A percentile compares a stretch with the other conserved stretches of the same genome.
phyloP scores from a whole-genome alignment of 73 alveolate genomes.

The Paramecium sexaurelia region DNA sequence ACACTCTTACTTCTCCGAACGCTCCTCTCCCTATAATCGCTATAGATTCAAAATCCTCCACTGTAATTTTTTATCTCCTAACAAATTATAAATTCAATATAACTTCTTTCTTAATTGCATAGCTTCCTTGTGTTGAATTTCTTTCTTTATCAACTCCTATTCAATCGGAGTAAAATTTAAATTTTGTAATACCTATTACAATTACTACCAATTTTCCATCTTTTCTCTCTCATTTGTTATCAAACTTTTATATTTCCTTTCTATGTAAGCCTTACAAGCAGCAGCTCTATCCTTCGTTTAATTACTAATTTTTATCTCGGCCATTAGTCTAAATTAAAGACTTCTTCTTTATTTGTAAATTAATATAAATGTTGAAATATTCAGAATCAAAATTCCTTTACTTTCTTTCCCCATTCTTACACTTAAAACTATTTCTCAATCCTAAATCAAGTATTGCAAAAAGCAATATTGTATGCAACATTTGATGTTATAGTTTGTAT shows the following conservation, averaged over 20 bases:
- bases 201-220: constrained; percentile 67
- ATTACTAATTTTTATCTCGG: constrained; percentile 20
- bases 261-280: constrained; percentile 65
- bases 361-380: not conserved
- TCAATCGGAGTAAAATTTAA: constrained; percentile 68
- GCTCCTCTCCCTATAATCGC: constrained; percentile 83
- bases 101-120: constrained; percentile 71
- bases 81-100: not conserved
- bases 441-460: too few species aligned
- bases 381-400: not conserved
- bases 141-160: constrained; percentile 71
- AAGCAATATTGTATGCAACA: too few species aligned
- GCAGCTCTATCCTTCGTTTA: constrained; percentile 55
- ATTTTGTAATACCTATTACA: constrained; percentile 54
- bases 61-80: constrained; percentile 71
- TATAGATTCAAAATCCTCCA: constrained; percentile 73
- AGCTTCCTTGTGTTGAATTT: constrained; percentile 72
- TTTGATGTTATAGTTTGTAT: too few species aligned
- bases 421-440: too few species aligned
- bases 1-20: constrained; percentile 80
- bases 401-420: too few species aligned
- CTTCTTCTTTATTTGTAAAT: not conserved
- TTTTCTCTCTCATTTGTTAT: constrained; percentile 35
- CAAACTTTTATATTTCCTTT: not conserved
- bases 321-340: not conserved